phyloP scores from a whole-genome alignment of 768 basidiomycete species.

The Mycena capillaripes region DNA sequence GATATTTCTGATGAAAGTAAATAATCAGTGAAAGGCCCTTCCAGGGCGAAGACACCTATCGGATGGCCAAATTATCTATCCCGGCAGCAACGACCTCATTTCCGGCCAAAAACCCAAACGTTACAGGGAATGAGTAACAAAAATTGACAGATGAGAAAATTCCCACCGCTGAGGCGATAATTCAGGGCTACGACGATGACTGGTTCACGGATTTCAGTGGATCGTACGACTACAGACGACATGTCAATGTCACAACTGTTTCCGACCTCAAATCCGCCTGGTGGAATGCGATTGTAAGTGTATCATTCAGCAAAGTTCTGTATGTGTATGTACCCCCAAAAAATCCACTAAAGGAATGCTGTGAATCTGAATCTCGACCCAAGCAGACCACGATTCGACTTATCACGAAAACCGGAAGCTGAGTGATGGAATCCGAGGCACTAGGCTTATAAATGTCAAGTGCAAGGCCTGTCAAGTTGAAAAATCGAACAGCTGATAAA shows the following conservation, averaged over 20 bases:
- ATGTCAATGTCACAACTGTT: constrained; percentile 10
- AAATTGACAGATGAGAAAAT: neutral
- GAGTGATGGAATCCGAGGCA: neutral
- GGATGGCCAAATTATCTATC: constrained; percentile 13
- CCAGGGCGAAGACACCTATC: constrained; percentile 17
- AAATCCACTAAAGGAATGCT: neutral
- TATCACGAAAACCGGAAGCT: constrained; percentile 22
- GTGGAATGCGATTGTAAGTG: neutral
- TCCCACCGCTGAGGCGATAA: constrained; percentile 19
- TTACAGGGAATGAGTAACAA: neutral
- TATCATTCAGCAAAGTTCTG: neutral
- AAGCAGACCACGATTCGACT: neutral
- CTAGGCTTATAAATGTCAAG: constrained; percentile 9
- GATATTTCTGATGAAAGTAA: constrained; percentile 43
- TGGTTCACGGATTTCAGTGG: constrained; percentile 10
- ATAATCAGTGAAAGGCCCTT: neutral
- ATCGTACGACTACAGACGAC: constrained; percentile 1
- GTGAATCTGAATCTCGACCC: too few species aligned
- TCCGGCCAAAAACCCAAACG: constrained; percentile 19
- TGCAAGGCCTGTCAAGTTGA: constrained; percentile 5
- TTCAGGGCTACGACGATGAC: constrained; percentile 18
- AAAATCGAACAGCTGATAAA: neutral
- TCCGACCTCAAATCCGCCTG: constrained; percentile 12
- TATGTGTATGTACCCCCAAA: neutral
- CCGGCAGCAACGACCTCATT: constrained; percentile 18